Evolutionary conservation across 1,284 basidiomycete genomes (phyloP).

Genomic region (Heterobasidion occidentale): DNA sequence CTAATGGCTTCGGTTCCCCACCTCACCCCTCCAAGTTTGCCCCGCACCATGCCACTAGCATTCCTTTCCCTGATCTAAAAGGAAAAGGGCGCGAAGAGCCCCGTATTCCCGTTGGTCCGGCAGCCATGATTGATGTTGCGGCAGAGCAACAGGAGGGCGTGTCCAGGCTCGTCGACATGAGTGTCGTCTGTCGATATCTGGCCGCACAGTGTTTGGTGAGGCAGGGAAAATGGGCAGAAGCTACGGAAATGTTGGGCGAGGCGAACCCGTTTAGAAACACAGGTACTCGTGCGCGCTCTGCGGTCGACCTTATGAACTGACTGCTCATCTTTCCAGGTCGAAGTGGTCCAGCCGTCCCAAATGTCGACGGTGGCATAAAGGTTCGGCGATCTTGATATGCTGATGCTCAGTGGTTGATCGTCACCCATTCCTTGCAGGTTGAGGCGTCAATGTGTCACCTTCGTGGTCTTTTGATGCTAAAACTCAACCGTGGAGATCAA

Average conservation of each 20-base stretch:
- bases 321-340: constrained; percentile 21
- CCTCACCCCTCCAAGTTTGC: constrained; percentile 13
- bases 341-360: constrained; percentile 64
- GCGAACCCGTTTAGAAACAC: constrained; percentile 81
- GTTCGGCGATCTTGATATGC: constrained; percentile 23
- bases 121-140: constrained; percentile 57
- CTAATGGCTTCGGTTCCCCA: constrained; percentile 35
- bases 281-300: constrained; percentile 29
- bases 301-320: background rate
- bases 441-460: constrained; percentile 95
- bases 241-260: constrained; percentile 90
- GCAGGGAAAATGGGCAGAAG: constrained; percentile 90
- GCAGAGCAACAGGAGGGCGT: constrained; percentile 55
- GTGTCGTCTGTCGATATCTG: constrained; percentile 87
- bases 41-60: constrained; percentile 7
- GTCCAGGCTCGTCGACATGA: constrained; percentile 81
- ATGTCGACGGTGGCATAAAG: constrained; percentile 83
- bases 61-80: constrained; percentile 28
- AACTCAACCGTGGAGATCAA: constrained; percentile 82
- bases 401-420: constrained; percentile 3
- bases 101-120: constrained; percentile 61
- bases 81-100: constrained; percentile 61
- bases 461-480: constrained; percentile 89
- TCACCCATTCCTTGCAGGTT: constrained; percentile 41
- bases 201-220: constrained; percentile 93